Evolutionary conservation across 352 stramenopile genomes (phyloP).

Genomic region (Pythium graminicola): DNA sequence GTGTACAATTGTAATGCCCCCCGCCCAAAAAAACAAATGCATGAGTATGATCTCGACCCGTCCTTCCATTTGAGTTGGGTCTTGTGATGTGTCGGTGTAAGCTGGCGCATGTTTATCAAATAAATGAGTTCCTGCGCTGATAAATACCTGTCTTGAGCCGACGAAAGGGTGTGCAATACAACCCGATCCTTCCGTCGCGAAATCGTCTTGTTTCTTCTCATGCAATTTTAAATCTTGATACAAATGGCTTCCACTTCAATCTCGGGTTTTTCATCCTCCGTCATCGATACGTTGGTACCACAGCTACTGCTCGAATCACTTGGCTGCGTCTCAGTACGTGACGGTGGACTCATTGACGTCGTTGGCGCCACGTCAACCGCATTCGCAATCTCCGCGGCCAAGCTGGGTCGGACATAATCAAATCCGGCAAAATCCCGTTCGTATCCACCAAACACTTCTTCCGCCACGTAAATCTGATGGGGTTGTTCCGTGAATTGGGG

Average conservation of each 20-base stretch:
- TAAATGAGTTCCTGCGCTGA: slow-evolving; percentile 1
- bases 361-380: not conserved
- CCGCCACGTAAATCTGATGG: slow-evolving; percentile 70
- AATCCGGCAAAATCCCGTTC: slow-evolving; percentile 79
- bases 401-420: slow-evolving; percentile 58
- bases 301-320: slow-evolving; percentile 24
- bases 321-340: slow-evolving; percentile 22
- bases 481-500: slow-evolving; percentile 79
- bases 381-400: not conserved
- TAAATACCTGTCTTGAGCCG: slow-evolving; percentile 14
- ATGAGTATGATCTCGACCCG: not conserved
- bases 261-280: slow-evolving; percentile 48
- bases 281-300: slow-evolving; percentile 31
- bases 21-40: not conserved
- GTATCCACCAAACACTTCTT: slow-evolving; percentile 57
- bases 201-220: not conserved
- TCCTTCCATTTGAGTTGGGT: not conserved
- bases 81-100: not conserved
- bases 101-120: not conserved
- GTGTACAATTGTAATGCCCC: not conserved
- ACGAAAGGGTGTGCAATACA: slow-evolving; percentile 12
- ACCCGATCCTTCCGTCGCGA: slow-evolving; percentile 12
- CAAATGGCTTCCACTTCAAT: slow-evolving; percentile 48
- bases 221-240: slow-evolving; percentile 49
- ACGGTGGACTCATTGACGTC: slow-evolving; percentile 11